Evolutionary conservation across 169 alveolate genomes (phyloP).

Genomic region (Plasmodium knowlesi): DNA sequence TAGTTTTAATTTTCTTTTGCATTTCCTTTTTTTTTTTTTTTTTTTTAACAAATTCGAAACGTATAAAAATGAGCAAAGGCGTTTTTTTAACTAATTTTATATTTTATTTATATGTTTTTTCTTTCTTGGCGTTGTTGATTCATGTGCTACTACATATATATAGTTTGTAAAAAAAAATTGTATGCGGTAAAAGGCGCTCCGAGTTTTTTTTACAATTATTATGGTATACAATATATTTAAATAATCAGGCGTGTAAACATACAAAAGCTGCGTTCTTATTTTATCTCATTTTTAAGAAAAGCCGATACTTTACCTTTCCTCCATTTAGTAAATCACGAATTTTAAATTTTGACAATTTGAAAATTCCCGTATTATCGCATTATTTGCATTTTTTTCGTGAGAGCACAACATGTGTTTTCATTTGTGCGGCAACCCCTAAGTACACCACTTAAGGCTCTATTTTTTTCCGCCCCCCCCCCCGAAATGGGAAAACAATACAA

Average conservation of each 20-base stretch:
- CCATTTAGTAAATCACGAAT: neutral
- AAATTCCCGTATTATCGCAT: neutral
- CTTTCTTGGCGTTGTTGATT: neutral
- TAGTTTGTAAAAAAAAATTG: neutral
- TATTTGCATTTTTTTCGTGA: neutral
- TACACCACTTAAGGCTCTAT: conserved; percentile 72
- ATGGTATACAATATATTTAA: neutral
- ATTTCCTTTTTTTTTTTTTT: neutral
- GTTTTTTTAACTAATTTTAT: neutral
- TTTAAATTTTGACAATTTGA: neutral
- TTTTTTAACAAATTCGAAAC: neutral
- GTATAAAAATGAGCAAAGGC: neutral
- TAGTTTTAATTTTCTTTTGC: neutral
- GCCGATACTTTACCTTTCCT: neutral
- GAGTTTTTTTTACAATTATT: neutral
- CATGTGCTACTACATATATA: neutral
- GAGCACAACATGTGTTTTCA: neutral
- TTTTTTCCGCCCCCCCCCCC: conserved; percentile 20
- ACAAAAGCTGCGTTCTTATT: neutral
- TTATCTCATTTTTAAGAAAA: neutral
- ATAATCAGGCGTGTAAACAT: neutral
- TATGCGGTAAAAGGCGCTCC: neutral
- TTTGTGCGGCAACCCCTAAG: neutral
- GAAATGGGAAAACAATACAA: neutral
- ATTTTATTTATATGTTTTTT: neutral